Base-by-base conservation (phyloP, 1,139 yeast species). In the Blastobotrys capitulatus region DNA sequence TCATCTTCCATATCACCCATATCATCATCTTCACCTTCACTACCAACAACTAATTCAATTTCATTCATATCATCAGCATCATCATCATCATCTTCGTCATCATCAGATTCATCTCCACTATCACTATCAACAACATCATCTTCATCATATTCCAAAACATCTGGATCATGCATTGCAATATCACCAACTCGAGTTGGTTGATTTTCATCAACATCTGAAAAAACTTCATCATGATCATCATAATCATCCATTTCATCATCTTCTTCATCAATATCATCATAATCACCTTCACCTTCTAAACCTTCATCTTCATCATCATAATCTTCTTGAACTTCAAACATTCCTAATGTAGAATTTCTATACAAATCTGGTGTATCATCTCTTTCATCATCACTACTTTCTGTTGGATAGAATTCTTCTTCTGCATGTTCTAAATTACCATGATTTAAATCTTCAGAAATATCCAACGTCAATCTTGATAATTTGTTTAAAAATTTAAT, bases 281-380 rank as follows among this genome's bases (percentile, higher is more conserved):
- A 62, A 19, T 59, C 66, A 18, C 66, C 73, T 34, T 63, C 73
- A 7, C 71, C 78, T 38, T 74, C 76, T 4, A 29, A 13, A 4
- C 22, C 40, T 46, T 66, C 74, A 18, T 65, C 73, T 13, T 73
- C 79, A 20, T 71, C 79, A 48, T 83, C 82, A 54, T 83, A 88
- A 38, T 80, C 76, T 47, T 86, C 95, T 32, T 75, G 84, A 46
- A 86, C 82, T 59, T 90, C 97, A 63, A 86, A 90, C 96, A 90
- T 89, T 1, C 97, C 97, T 47, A 90, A 73, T 0, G 97, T 87
- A 0, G 97, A 89, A 63, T 90, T 88, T 47, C 84, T 75, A 66
- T 89, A 83, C 60, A 90, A 73, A 63, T 89, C 95, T 0, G 95
- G 90, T 0, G 89, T 79, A 49, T 86, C 95, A 45, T 86, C 94